Evolutionary conservation across 169 alveolate species (phyloP).

Genomic region (Eimeria zaria): DNA sequence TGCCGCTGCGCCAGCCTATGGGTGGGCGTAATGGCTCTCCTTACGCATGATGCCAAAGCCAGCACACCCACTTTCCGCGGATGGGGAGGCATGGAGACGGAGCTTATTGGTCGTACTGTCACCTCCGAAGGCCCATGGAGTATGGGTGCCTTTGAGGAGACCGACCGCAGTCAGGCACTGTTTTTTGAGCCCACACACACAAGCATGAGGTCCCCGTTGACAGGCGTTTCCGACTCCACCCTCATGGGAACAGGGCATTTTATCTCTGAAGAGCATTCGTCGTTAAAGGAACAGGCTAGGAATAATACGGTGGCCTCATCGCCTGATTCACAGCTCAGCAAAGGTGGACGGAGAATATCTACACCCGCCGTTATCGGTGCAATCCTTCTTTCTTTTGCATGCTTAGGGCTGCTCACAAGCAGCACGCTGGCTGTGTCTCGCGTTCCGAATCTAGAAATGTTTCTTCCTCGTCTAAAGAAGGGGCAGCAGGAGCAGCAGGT

Average conservation of each 20-base stretch:
- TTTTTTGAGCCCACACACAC: background rate
- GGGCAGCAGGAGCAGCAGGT: background rate
- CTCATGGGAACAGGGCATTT: background rate
- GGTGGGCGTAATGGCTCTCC: background rate
- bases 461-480: background rate
- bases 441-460: background rate
- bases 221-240: background rate
- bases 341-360: background rate
- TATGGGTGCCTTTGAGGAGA: background rate
- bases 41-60: background rate
- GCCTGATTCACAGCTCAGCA: background rate
- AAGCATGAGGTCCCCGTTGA: background rate
- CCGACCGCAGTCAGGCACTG: background rate
- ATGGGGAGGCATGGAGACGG: background rate
- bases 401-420: background rate
- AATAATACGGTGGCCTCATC: background rate
- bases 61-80: background rate
- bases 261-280: background rate
- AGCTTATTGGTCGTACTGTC: background rate
- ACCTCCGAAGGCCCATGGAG: no score
- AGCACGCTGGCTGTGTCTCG: background rate
- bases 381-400: background rate
- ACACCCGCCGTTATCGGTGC: background rate
- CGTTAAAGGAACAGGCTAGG: background rate
- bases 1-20: background rate